These are phyloP conservation scores for Pleurotus giganteus DNA, from an alignment of 768 basidiomycete species.

Conservation along the genomic window DNA sequence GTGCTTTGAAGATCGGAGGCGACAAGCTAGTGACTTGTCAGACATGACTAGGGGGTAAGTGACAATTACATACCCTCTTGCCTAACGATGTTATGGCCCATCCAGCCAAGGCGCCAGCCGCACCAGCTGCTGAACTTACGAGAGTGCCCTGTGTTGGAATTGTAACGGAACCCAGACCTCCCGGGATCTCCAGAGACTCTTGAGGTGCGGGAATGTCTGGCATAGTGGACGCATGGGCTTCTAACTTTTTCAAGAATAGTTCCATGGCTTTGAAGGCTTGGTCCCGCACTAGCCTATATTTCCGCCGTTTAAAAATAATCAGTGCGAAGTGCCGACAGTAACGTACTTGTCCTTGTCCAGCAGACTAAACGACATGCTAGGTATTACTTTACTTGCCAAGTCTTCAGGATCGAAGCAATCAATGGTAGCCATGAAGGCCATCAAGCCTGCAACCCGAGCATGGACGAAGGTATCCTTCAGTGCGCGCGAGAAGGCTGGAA, in stretches of 20 bases:
- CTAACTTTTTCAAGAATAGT: constrained; percentile 80
- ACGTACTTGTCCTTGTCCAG: constrained; percentile 92
- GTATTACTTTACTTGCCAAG: constrained; percentile 85
- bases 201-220: constrained; percentile 34
- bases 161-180: constrained; percentile 25
- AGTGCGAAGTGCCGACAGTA: not conserved
- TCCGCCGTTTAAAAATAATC: not conserved
- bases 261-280: constrained; percentile 95
- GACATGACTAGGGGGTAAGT: constrained; percentile 1
- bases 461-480: constrained; percentile 92
- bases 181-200: constrained; percentile 27
- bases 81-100: constrained; percentile 94
- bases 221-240: constrained; percentile 78
- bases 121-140: constrained; percentile 86
- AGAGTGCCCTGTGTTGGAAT: constrained; percentile 47
- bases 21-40: constrained; percentile 49
- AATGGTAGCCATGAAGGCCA: constrained; percentile 93
- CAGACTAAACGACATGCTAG: constrained; percentile 74
- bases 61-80: constrained; percentile 56
- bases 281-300: constrained; percentile 79
- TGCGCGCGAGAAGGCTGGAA: constrained; percentile 89
- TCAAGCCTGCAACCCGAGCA: constrained; percentile 88
- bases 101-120: constrained; percentile 87
- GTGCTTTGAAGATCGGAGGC: constrained; percentile 70
- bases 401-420: constrained; percentile 90